Conservation (phyloP, 495 filamentous ascomycete species). For the Rostrohypoxylon terebratum region DNA sequence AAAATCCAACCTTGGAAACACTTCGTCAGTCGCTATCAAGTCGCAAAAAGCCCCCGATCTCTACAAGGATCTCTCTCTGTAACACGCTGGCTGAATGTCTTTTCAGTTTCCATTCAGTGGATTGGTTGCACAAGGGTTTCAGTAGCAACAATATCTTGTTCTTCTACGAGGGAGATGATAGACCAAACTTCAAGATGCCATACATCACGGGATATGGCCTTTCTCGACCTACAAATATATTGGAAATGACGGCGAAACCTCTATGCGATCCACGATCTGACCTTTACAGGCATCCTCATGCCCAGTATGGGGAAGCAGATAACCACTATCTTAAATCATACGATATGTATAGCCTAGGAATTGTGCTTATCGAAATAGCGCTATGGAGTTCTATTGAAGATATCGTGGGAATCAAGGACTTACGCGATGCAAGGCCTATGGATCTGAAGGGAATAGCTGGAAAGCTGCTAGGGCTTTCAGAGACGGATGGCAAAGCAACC, state of each 20-base stretch:
- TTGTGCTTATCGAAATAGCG: slow-evolving; percentile 64
- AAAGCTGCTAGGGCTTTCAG: not conserved
- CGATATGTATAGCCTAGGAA: slow-evolving; percentile 64
- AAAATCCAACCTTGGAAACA: not conserved
- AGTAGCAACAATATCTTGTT: slow-evolving; percentile 66
- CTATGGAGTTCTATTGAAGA: slow-evolving; percentile 61
- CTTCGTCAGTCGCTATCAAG: slow-evolving; percentile 3
- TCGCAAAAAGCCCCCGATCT: not conserved
- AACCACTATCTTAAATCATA: slow-evolving; percentile 61
- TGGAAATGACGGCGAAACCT: slow-evolving; percentile 65
- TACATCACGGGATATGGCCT: slow-evolving; percentile 68
- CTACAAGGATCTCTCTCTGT: not conserved
- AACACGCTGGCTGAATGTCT: not conserved
- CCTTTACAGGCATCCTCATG: slow-evolving; percentile 63
- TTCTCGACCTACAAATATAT: slow-evolving; percentile 60
- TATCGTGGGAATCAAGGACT: slow-evolving; percentile 55
- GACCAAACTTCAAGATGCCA: slow-evolving; percentile 43
- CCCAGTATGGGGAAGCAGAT: slow-evolving; percentile 51
- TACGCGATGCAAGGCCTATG: not conserved
- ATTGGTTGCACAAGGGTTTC: slow-evolving; percentile 70
- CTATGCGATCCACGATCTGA: slow-evolving; percentile 57
- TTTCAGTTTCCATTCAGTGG: slow-evolving; percentile 61
- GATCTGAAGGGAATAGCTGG: not conserved
- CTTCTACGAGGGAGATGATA: slow-evolving; percentile 43
- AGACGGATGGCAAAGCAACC: not conserved